phyloP scores from a whole-genome alignment of 805 yeast species.

The Ogataea glucozyma region DNA sequence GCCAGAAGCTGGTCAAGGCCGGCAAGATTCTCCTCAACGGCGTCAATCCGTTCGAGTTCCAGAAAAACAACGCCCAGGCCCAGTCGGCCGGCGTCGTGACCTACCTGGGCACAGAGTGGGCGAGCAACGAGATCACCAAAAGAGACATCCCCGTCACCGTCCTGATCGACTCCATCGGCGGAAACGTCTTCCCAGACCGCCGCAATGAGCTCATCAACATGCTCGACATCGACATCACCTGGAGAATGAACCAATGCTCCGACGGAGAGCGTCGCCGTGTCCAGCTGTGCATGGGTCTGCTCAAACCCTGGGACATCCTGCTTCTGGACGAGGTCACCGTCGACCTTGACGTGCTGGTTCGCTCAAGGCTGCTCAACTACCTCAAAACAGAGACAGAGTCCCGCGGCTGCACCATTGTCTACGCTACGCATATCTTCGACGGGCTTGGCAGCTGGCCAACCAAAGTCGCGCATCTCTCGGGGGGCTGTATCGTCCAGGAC shows the following conservation, averaged over 20 bases:
- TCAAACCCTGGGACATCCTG: conserved; percentile 86
- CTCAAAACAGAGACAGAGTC: conserved; percentile 69
- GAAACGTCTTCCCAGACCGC: conserved; percentile 67
- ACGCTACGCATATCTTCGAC: conserved; percentile 96
- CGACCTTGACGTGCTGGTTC: conserved; percentile 89
- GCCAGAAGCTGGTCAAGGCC: conserved; percentile 78
- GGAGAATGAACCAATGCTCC: conserved; percentile 91
- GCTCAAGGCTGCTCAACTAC: conserved; percentile 71
- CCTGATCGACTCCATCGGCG: conserved; percentile 79
- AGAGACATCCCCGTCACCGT: conserved; percentile 87
- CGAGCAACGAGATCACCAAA: conserved; percentile 83
- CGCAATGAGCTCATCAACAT: conserved; percentile 74
- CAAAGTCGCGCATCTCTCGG: conserved; percentile 70
- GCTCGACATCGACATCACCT: conserved; percentile 79
- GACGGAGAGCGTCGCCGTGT: conserved; percentile 97
- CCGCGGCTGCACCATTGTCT: conserved; percentile 76
- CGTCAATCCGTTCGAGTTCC: conserved; percentile 70
- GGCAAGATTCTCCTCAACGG: conserved; percentile 79
- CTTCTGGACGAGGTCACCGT: conserved; percentile 96
- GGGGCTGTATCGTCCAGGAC: conserved; percentile 54
- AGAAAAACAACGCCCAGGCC: conserved; percentile 25
- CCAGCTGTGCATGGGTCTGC: conserved; percentile 88
- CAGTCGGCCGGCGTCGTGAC: conserved; percentile 42
- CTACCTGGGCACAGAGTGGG: conserved; percentile 97
- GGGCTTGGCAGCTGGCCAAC: conserved; percentile 94